phyloP scores from a whole-genome alignment of 768 basidiomycete genomes.

The Rhizopogon roseolus region DNA sequence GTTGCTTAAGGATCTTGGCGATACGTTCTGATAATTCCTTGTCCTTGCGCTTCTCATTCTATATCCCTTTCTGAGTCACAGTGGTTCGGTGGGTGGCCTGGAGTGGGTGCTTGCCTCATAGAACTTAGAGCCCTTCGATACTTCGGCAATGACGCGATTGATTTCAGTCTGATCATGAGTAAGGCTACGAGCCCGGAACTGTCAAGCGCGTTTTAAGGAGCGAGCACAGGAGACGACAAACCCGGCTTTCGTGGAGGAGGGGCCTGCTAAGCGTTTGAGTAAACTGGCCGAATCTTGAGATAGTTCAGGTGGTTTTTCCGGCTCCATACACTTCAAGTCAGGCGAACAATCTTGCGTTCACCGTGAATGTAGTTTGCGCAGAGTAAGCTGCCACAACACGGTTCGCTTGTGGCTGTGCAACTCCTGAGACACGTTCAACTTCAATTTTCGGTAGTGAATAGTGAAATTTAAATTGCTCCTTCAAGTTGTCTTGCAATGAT shows the following conservation, averaged over 20 bases:
- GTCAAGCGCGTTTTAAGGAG: slow-evolving; percentile 7
- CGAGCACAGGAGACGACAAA: slow-evolving; percentile 30
- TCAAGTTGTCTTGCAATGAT: too few species aligned
- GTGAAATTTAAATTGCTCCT: too few species aligned
- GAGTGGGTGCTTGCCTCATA: slow-evolving; percentile 55
- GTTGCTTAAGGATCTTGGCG: slow-evolving; percentile 56
- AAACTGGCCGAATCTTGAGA: slow-evolving; percentile 70
- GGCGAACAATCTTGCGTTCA: too few species aligned
- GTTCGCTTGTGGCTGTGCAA: neutral
- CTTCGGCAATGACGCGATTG: slow-evolving; percentile 85
- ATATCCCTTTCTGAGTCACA: slow-evolving; percentile 5
- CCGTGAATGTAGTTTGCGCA: too few species aligned
- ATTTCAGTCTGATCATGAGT: slow-evolving; percentile 79
- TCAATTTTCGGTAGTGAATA: too few species aligned
- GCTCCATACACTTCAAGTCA: slow-evolving; percentile 3
- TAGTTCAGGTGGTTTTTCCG: slow-evolving; percentile 20
- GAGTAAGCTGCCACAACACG: neutral
- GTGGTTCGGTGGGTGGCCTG: neutral
- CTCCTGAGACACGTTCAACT: neutral
- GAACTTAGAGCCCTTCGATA: slow-evolving; percentile 90
- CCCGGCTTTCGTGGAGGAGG: slow-evolving; percentile 89
- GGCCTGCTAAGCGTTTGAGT: slow-evolving; percentile 78
- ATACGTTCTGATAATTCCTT: slow-evolving; percentile 79
- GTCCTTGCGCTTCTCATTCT: slow-evolving; percentile 92
- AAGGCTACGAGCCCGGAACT: slow-evolving; percentile 45